Evolutionary conservation across 208 protist species (phyloP).

Genomic region (Wallacemonas sp.): DNA sequence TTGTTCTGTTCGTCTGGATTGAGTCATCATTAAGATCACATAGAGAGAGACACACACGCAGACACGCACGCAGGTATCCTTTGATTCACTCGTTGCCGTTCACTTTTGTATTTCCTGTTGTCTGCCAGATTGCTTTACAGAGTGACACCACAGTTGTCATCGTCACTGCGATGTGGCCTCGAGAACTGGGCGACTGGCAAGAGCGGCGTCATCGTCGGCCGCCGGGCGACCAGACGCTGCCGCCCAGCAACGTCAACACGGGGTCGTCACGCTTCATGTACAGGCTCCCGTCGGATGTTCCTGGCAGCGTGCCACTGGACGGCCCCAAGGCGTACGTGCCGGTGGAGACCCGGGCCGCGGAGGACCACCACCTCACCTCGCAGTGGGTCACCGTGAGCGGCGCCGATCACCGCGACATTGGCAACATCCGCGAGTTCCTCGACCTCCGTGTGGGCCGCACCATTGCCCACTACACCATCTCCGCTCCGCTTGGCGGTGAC

Average conservation of each 20-base stretch:
- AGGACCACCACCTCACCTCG: slow-evolving; percentile 4
- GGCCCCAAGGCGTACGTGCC: neutral
- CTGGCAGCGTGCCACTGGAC: slow-evolving; percentile 21
- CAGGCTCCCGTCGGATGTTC: slow-evolving; percentile 7
- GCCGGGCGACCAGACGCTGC: neutral
- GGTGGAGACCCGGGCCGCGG: neutral
- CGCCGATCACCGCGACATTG: slow-evolving; percentile 30
- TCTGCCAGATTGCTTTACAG: too few relatives aligned
- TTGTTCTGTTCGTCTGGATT: too few relatives aligned
- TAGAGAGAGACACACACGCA: too few relatives aligned
- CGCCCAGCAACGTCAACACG: neutral
- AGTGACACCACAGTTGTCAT: too few relatives aligned
- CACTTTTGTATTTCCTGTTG: too few relatives aligned
- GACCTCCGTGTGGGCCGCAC: slow-evolving; percentile 70
- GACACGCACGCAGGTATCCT: too few relatives aligned
- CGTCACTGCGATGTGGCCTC: slow-evolving; percentile 81
- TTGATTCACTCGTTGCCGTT: too few relatives aligned
- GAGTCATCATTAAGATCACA: too few relatives aligned
- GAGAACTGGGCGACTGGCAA: slow-evolving; percentile 64
- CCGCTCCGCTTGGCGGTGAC: too few relatives aligned
- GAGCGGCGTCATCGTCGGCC: slow-evolving; percentile 55
- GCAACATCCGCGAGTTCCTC: slow-evolving; percentile 76
- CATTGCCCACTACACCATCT: slow-evolving; percentile 39
- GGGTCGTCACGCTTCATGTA: slow-evolving; percentile 28
- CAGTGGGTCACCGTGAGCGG: slow-evolving; percentile 61